These are phyloP conservation scores for Linnemannia schmuckeri DNA, from an alignment of 192 early-diverging fungal species.

Conservation along the genomic window DNA sequence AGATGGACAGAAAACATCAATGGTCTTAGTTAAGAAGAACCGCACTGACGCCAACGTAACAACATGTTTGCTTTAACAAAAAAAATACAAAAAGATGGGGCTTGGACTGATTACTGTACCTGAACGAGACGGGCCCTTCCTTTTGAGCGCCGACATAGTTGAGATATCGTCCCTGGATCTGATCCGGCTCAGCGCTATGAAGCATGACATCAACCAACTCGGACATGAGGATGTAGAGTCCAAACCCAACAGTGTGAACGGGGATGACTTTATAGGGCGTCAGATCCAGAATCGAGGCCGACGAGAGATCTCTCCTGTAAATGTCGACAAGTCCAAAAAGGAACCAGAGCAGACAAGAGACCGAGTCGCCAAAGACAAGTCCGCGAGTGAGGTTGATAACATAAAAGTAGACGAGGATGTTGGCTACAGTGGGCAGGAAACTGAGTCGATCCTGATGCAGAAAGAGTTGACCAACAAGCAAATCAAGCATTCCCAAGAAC, in stretches of 20 bases:
- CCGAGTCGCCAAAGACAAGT: slow-evolving; percentile 53
- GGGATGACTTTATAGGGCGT: slow-evolving; percentile 52
- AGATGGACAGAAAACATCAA: not conserved
- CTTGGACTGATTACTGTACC: slow-evolving; percentile 19
- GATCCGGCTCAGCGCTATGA: slow-evolving; percentile 51
- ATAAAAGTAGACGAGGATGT: slow-evolving; percentile 56
- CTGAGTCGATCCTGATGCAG: slow-evolving; percentile 50
- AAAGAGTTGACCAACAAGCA: slow-evolving; percentile 52
- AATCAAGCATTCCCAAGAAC: slow-evolving; percentile 54
- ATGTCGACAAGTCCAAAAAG: slow-evolving; percentile 53
- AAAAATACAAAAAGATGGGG: not conserved
- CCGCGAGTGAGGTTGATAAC: slow-evolving; percentile 55
- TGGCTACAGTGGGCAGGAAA: slow-evolving; percentile 54
- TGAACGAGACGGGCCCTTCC: slow-evolving; percentile 37
- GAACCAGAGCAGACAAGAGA: slow-evolving; percentile 51
- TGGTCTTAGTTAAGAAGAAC: not conserved
- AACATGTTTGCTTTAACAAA: not conserved
- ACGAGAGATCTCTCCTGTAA: slow-evolving; percentile 48
- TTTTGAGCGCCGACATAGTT: slow-evolving; percentile 48
- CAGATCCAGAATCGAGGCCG: slow-evolving; percentile 43
- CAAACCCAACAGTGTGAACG: slow-evolving; percentile 55
- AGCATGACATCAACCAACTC: slow-evolving; percentile 57
- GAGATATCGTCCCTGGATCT: slow-evolving; percentile 42
- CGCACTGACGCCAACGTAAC: not conserved
- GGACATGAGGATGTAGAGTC: slow-evolving; percentile 54